These are phyloP conservation scores for Aspergillus incahuasiensis DNA, from an alignment of 495 filamentous ascomycete genomes.

Conservation along the genomic window DNA sequence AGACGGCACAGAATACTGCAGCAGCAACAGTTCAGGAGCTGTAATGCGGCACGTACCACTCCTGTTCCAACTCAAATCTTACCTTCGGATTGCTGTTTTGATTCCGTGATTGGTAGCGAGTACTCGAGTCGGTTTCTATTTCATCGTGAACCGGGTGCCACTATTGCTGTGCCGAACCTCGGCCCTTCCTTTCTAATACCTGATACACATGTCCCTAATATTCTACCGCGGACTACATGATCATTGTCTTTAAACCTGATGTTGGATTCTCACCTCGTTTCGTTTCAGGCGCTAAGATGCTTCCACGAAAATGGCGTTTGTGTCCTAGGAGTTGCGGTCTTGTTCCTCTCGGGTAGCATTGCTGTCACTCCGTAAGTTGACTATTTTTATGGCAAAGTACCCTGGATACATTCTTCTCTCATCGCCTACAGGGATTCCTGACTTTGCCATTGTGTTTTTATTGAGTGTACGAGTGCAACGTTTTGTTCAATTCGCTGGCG, in stretches of 20 bases:
- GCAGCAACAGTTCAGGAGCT: slow-evolving; percentile 34
- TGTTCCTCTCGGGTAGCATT: background rate
- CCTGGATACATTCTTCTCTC: background rate
- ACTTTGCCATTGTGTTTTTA: background rate
- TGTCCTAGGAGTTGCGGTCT: slow-evolving; percentile 19
- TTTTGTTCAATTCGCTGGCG: background rate
- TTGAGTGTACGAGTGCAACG: background rate
- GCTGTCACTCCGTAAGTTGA: slow-evolving; percentile 2
- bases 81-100: background rate
- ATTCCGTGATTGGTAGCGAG: background rate
- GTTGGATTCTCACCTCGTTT: background rate
- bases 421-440: background rate
- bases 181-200: slow-evolving; percentile 4
- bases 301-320: slow-evolving; percentile 20
- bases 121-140: background rate
- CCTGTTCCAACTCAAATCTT: background rate
- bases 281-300: slow-evolving; percentile 9
- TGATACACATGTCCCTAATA: slow-evolving; percentile 8
- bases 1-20: slow-evolving; percentile 38
- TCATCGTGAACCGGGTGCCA: background rate
- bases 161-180: background rate
- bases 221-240: background rate
- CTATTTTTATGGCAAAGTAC: slow-evolving; percentile 17
- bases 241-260: background rate
- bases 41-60: slow-evolving; percentile 27